Base-by-base conservation (phyloP, 495 filamentous ascomycete genomes). In the Chaetomidium leptoderma region DNA sequence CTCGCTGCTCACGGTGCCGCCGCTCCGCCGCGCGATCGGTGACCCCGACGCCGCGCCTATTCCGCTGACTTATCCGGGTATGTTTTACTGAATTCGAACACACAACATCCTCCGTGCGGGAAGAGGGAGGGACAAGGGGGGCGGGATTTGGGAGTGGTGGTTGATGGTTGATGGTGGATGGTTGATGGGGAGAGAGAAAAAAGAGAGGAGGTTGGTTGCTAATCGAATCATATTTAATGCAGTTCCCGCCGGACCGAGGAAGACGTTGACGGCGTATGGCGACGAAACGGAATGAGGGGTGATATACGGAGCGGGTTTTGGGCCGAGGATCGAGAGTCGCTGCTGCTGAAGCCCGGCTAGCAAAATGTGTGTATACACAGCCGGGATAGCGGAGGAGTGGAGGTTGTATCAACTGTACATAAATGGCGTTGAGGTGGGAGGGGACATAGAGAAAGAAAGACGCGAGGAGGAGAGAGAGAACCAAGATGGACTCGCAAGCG, bases 1-100 rank as follows among this genome's bases (percentile, higher is more conserved):
- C 46, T 71, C 80, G 24, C 71, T 95, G 21, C 58, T 86, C 35
- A 73, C 74, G 23, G 84, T 87, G 13, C 89, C 92, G 10, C 88
- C 89, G 37, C 73, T 89, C 64, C 76, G 90, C 61, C 76, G 74
- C 30, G 71, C 66, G 16, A 72, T 96, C 29, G 91, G 91, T 40
- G 89, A 93, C 73, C 74, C 79, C 63, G 78, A 85, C 40, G 78
- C 85, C 26, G 72, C 84, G 65, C 81, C 78, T 40, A 83, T 97
- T 59, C 93, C 93, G 13, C 64, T 89, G 72, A 92, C 90, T 66
- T 98, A 97, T 80, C 93, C 93, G 48, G 80, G 93, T 98, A 82
- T 72, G 88, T 76, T 55, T 51, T 16, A 21, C 6, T 19, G 2
- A 11, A 8, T 4, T 23, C 24, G n/a, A n/a, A n/a, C n/a, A n/a